Evolutionary conservation across 139 green algal species (phyloP).

Genomic region (Microglena sp.): DNA sequence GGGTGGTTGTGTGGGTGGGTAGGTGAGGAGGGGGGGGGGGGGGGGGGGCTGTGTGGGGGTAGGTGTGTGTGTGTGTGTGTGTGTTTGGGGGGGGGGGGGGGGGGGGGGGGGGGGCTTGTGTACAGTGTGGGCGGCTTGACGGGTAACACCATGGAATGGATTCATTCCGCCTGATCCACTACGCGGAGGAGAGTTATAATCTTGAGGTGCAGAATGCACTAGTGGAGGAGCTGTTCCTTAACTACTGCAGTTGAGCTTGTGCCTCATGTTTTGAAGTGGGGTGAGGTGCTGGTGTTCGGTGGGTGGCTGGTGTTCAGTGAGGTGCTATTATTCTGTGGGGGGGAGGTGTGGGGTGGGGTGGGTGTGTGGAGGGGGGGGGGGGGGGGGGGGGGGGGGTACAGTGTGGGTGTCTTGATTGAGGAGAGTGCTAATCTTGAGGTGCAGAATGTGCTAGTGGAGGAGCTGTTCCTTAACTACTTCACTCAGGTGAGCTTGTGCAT

Average conservation of each 20-base stretch:
- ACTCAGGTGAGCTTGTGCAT: conserved; percentile 35
- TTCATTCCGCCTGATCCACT: conserved; percentile 36
- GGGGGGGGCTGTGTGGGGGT: too few relatives aligned
- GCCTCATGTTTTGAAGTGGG: too few relatives aligned
- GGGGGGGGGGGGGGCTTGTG: conserved; percentile 21
- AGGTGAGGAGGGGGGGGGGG: too few relatives aligned
- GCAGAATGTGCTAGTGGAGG: conserved; percentile 55
- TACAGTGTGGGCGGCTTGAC: conserved; percentile 45
- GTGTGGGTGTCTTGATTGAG: conserved; percentile 23
- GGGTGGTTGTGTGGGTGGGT: too few relatives aligned
- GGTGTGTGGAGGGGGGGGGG: too few relatives aligned
- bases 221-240: conserved; percentile 48
- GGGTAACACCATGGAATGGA: conserved; percentile 55
- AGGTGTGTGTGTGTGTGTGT: too few relatives aligned
- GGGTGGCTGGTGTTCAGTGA: too few relatives aligned
- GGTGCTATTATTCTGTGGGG: too few relatives aligned
- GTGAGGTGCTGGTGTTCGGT: too few relatives aligned
- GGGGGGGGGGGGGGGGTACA: conserved; percentile 38
- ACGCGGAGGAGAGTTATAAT: conserved; percentile 14
- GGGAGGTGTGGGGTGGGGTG: too few relatives aligned
- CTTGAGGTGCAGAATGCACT: conserved; percentile 40
- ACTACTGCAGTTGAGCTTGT: too few relatives aligned
- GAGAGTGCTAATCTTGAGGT: conserved; percentile 12
- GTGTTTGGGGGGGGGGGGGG: too few relatives aligned
- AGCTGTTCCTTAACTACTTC: conserved; percentile 55